Conservation (phyloP, 1,284 basidiomycete species). For the Papiliotrema nemorosa region DNA sequence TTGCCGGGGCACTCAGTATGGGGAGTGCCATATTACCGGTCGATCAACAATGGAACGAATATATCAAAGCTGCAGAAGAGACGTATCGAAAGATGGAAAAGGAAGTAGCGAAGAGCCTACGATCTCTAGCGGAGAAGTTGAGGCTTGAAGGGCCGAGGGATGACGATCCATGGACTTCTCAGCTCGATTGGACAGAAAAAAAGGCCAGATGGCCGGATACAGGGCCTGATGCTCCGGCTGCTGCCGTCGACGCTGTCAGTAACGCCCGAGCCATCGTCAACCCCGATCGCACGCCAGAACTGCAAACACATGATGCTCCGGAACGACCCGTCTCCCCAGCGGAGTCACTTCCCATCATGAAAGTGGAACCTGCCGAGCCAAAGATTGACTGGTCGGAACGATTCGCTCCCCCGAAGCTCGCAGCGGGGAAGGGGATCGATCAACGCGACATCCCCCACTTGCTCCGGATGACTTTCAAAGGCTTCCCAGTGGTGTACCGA, state of each 20-base stretch:
- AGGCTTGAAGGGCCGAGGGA: slow-evolving; percentile 63
- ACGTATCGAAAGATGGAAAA: slow-evolving; percentile 74
- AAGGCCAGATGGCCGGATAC: slow-evolving; percentile 57
- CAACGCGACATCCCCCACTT: slow-evolving; percentile 42
- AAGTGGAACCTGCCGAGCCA: not conserved
- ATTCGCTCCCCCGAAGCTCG: slow-evolving; percentile 6
- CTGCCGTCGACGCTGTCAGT: not conserved
- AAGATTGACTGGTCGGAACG: not conserved
- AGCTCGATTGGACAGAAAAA: slow-evolving; percentile 95
- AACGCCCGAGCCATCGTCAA: not conserved
- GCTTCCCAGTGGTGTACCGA: slow-evolving; percentile 44
- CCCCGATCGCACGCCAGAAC: too few relatives aligned
- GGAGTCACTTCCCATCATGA: too few relatives aligned
- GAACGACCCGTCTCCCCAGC: not conserved
- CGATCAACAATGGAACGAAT: slow-evolving; percentile 81
- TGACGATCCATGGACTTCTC: slow-evolving; percentile 78
- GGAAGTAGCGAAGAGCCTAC: slow-evolving; percentile 64
- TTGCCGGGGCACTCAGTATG: slow-evolving; percentile 88
- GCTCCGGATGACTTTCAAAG: slow-evolving; percentile 41
- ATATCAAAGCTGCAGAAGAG: slow-evolving; percentile 71
- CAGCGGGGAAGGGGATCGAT: slow-evolving; percentile 19
- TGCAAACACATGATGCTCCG: not conserved
- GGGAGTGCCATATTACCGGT: slow-evolving; percentile 88
- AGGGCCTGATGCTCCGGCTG: not conserved
- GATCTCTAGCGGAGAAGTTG: slow-evolving; percentile 60